Evolutionary conservation across 2,329 filamentous ascomycete genomes (phyloP).

Genomic region (Neodidymelliopsis sp.): DNA sequence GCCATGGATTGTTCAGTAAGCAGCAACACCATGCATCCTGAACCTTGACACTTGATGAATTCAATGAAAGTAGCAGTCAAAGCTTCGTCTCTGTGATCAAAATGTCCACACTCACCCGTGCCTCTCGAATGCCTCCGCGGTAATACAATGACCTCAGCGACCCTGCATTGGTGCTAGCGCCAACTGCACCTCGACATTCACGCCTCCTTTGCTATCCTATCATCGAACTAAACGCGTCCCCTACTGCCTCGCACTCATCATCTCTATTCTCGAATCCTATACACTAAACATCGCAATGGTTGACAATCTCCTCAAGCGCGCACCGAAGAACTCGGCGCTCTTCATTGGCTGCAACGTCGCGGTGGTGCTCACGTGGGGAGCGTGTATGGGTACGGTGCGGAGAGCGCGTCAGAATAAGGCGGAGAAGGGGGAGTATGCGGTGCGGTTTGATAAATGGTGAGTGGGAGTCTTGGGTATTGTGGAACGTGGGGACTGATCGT

Average conservation of each 20-base stretch:
- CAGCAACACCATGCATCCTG: too few species aligned
- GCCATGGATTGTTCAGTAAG: not conserved
- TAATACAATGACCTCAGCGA: slow-evolving; percentile 12
- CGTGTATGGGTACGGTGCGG: slow-evolving; percentile 8
- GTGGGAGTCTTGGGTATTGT: not conserved
- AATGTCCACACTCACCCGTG: too few species aligned
- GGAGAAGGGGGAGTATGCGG: not conserved
- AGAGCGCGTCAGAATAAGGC: slow-evolving; percentile 2
- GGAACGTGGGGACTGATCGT: not conserved
- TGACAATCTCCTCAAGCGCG: slow-evolving; percentile 11
- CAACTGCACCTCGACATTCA: not conserved
- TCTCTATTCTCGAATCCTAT: not conserved
- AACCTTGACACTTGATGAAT: not conserved
- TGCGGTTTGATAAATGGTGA: slow-evolving; percentile 5
- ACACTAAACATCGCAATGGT: slow-evolving; percentile 1
- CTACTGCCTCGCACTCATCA: not conserved
- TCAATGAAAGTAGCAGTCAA: too few species aligned
- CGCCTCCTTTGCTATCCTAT: not conserved
- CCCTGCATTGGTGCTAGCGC: slow-evolving; percentile 5
- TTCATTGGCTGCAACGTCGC: slow-evolving; percentile 13
- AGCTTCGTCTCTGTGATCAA: too few species aligned
- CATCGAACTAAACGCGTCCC: not conserved
- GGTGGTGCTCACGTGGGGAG: slow-evolving; percentile 13
- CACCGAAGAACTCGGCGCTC: slow-evolving; percentile 11
- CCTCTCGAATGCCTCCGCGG: not conserved